Base-by-base conservation (phyloP, 169 alveolate genomes). In the Cryptosporidium sp. region DNA sequence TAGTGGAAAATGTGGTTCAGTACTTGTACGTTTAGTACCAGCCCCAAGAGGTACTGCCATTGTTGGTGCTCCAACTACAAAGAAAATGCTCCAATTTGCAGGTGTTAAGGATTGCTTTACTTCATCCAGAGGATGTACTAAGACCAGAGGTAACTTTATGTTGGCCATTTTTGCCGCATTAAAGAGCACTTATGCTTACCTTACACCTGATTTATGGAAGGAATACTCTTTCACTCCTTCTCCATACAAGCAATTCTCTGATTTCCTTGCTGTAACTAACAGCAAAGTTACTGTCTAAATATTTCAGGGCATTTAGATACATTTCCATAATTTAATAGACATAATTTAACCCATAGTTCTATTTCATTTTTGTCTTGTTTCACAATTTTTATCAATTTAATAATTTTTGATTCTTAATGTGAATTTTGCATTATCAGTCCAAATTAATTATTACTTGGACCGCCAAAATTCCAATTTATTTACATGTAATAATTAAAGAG, bases 41-140 rank as follows among this genome's bases (percentile, higher is more conserved):
- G 99, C 99, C 60, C 99, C 99, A 8, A 98, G 99, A 92, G 99
- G 99, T 86, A 97, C 99, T 31, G 99, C 98, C 70, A 97, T 98
- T 91, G 99, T 99, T 70, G 99, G 99, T 70, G 99, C 99, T 21
- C 99, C 99, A 70, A 97, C 99, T 56, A 96, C 99, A 35, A 98
- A 98, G 97, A 98, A 98, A 91, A 95, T 98, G 93, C 94, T 98
- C 61, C 94, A 95, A 53, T 98, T 98, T 95, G 99, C 99, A 61
- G 99, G 99, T 72, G 97, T 99, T 69, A 94, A 96, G 93, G 99
- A 99, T 93, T 96, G 99, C 95, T 99, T 98, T 96, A 96, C 99
- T 31, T 95, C 97, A 89, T 95, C 99, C 69, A 94, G 95, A 75
- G 99, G 99, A 61, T 95, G 97, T 91, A 98, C 99, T 84, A 97